Evolutionary conservation across 83 land plant species (phyloP).

Genomic region (Picea engelmannii): DNA sequence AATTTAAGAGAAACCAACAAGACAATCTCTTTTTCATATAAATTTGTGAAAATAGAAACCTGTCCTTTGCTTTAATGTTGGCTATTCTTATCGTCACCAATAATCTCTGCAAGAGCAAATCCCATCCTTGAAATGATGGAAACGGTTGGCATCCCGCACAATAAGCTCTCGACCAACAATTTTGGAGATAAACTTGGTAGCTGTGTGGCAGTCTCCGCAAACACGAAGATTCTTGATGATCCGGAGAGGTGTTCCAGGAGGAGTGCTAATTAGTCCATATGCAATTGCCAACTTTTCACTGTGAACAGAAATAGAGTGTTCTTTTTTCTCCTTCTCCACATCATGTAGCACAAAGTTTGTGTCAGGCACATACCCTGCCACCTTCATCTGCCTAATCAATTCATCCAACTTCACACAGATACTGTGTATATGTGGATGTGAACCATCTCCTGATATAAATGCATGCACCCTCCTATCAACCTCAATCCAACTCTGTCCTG

Average conservation of each 20-base stretch:
- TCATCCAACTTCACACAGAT: not conserved
- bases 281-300: slow-evolving; percentile 6
- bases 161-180: slow-evolving; percentile 25
- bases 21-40: too few species aligned
- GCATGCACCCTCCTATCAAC: not conserved
- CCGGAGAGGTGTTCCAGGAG: slow-evolving; percentile 17
- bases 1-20: too few species aligned
- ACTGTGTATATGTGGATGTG: not conserved
- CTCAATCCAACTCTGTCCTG: not conserved
- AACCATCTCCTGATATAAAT: not conserved
- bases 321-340: not conserved
- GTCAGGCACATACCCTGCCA: not conserved
- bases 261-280: slow-evolving; percentile 18
- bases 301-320: not conserved
- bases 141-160: slow-evolving; percentile 33
- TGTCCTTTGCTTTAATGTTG: not conserved
- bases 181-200: slow-evolving; percentile 38
- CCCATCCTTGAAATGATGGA: slow-evolving; percentile 37
- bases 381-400: not conserved
- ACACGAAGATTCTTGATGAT: slow-evolving; percentile 30
- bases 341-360: not conserved
- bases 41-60: too few species aligned
- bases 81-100: slow-evolving; percentile 19
- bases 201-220: slow-evolving; percentile 31
- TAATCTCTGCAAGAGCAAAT: slow-evolving; percentile 33